Evolutionary conservation across 139 green algal genomes (phyloP), one percentile per base, ranked within the genome.

Genomic region (Auxenochlorella pyrenoidosa): DNA sequence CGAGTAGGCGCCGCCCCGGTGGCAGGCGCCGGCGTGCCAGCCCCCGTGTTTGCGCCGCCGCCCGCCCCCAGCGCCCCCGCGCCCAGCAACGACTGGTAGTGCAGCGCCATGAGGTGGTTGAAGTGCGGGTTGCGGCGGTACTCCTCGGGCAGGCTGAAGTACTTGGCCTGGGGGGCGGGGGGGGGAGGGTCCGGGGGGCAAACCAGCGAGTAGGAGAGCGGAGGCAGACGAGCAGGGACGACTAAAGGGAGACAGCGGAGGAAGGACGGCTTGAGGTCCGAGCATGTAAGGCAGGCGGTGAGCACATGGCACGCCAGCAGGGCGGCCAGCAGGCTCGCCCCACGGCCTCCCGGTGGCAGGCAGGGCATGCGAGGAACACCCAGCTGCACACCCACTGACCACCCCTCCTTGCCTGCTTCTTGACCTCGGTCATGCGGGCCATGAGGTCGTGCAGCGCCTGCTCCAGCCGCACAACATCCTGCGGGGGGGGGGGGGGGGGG

Each of bases 381-480:
- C 66, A 38, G 66, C 66, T 36, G 13, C 66, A 40, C 5, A 5
- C n/a, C 66, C 0, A 1, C 26, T 8, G 5, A 16, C 5, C 16
- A 6, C 73, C 16, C 73, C 40, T 21, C 15, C 76, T 79, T 43
- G 36, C 63, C 71, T 88, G 51, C n/a, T 36, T 82, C 36, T 83
- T 82, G 41, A 70, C 41, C 24, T 89, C 78, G 36, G 78, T 77
- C 32, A 89, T 59, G 5, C 51, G 77, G 19, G 10, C 12, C 84
- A 91, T 85, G 15, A 91, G 43, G 70, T 91, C 88, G 66, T 89
- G 84, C 70, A 91, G 77, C 41, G 38, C 38, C 32, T 84, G 85
- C 79, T 91, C 88, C 51, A 89, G 38, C 10, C 54, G 65, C 36
- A 91, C 51, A n/a, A 91, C 84, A 40, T 88, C 59, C 84, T 88